Base-by-base conservation (phyloP, 1,284 basidiomycete genomes). In the Leccinum pachyderme region DNA sequence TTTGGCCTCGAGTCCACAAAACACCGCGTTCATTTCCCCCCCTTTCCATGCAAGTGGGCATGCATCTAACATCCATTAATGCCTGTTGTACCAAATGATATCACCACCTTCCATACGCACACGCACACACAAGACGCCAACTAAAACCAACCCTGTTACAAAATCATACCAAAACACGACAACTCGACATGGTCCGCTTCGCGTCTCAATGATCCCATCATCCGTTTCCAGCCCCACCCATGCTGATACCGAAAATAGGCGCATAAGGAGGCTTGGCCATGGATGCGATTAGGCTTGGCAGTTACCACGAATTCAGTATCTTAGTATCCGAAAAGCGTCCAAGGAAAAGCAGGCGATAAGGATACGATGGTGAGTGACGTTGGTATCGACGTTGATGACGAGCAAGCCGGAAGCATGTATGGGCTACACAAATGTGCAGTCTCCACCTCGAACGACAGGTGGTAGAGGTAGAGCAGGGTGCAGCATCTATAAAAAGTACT, bases 401-500 rank as follows among this genome's bases (percentile, higher is more conserved):
- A 32, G 47, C 12, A 39, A 46, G 44, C 18, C 27, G 11, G 25
- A 28, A 3, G 11, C 41, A 35, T 49, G 43, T 43, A 28, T n/a
- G 13, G 43, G 22, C 32, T n/a, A 37, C 24, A 49, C 29, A 44
- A 29, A 52, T 27, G n/a, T 52, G 41, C 32, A 47, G 52, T 52
- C 55, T 44, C 47, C 51, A 51, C 55, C 48, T 51, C 47, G 46
- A 35, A 29, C 7, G 12, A 47, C 12, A 15, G 41, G 45, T 24
- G 41, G 25, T 35, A 22, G 15, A 18, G 29, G 27, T 46, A 4
- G 8, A 46, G 24, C 46, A 32, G 7, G 24, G 49, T 59, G 2
- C 28, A 22, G 32, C 44, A 15, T 51, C 70, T 77, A 86, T 61
- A 86, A 73, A 71, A 86, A 86, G 72, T 87, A 87, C 68, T 87